phyloP scores from a whole-genome alignment of 1,284 basidiomycete genomes.

The Stereum hirsutum region DNA sequence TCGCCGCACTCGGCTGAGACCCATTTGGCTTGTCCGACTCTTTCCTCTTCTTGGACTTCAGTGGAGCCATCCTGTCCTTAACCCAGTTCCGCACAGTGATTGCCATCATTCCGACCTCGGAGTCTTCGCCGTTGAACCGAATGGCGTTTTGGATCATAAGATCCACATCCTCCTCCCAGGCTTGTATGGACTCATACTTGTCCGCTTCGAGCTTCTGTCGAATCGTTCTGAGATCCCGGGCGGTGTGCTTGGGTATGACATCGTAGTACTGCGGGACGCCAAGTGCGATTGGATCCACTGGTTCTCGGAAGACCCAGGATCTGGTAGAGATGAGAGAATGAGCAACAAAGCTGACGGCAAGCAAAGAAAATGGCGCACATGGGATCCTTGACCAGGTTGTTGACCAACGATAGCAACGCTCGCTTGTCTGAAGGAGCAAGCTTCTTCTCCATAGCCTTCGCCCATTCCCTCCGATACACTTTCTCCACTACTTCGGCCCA shows the following conservation, averaged over 20 bases:
- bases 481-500: conserved; percentile 72
- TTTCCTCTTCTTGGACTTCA: conserved; percentile 41
- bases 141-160: conserved; percentile 84
- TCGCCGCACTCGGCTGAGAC: conserved; percentile 53
- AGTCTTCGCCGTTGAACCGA: conserved; percentile 76
- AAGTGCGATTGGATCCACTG: conserved; percentile 74
- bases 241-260: conserved; percentile 75
- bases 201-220: conserved; percentile 75
- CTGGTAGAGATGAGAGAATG: conserved; percentile 23
- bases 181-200: conserved; percentile 71
- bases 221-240: conserved; percentile 83
- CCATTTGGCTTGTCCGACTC: conserved; percentile 46
- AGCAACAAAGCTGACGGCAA: conserved; percentile 3
- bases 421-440: conserved; percentile 79
- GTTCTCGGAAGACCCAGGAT: conserved; percentile 73
- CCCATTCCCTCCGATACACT: conserved; percentile 83
- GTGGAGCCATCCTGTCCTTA: conserved; percentile 41
- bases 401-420: conserved; percentile 66
- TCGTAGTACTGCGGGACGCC: conserved; percentile 81
- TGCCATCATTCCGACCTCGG: conserved; percentile 65
- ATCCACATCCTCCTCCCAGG: conserved; percentile 75
- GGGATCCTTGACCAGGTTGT: conserved; percentile 62
- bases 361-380: conserved; percentile 37
- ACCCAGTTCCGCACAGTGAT: conserved; percentile 37
- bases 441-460: conserved; percentile 66